Evolutionary conservation across 352 stramenopile genomes (phyloP).

Genomic region (Globisporangium heterothallicum): DNA sequence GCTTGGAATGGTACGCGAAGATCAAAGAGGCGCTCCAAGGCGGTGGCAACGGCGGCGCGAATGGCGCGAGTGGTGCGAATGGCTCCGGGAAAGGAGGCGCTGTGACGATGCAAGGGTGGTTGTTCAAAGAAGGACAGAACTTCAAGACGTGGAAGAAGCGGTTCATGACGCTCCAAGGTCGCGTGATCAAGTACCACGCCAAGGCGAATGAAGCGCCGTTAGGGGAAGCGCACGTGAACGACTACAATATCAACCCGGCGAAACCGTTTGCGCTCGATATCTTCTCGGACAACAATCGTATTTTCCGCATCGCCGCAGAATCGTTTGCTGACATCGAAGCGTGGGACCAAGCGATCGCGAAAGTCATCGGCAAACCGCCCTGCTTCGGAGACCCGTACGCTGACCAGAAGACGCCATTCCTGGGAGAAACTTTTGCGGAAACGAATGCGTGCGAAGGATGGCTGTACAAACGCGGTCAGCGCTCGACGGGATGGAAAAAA

Average conservation of each 20-base stretch:
- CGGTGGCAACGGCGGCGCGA: constrained; percentile 7
- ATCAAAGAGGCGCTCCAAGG: constrained; percentile 36
- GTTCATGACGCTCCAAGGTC: constrained; percentile 66
- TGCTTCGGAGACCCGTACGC: constrained; percentile 67
- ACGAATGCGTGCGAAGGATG: constrained; percentile 59
- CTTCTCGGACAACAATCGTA: constrained; percentile 79
- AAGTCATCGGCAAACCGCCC: constrained; percentile 37
- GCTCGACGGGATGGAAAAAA: constrained; percentile 57
- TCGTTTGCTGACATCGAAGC: constrained; percentile 68
- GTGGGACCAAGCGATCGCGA: constrained; percentile 59
- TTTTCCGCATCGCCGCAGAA: constrained; percentile 60
- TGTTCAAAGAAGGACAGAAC: constrained; percentile 80
- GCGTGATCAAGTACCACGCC: constrained; percentile 63
- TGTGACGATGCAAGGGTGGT: constrained; percentile 64
- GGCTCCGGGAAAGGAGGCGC: constrained; percentile 4
- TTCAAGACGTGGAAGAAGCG: constrained; percentile 86
- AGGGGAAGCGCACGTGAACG: constrained; percentile 58
- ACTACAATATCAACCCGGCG: constrained; percentile 61
- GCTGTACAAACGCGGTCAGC: constrained; percentile 63
- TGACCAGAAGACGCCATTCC: constrained; percentile 51
- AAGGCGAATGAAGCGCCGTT: constrained; percentile 46
- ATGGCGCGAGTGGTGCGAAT: constrained; percentile 3
- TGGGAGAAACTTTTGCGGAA: constrained; percentile 49
- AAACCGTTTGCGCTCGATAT: constrained; percentile 71
- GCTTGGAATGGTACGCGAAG: constrained; percentile 52